phyloP scores from a whole-genome alignment of 1,284 basidiomycete genomes.

The Irpex rosettiformis region DNA sequence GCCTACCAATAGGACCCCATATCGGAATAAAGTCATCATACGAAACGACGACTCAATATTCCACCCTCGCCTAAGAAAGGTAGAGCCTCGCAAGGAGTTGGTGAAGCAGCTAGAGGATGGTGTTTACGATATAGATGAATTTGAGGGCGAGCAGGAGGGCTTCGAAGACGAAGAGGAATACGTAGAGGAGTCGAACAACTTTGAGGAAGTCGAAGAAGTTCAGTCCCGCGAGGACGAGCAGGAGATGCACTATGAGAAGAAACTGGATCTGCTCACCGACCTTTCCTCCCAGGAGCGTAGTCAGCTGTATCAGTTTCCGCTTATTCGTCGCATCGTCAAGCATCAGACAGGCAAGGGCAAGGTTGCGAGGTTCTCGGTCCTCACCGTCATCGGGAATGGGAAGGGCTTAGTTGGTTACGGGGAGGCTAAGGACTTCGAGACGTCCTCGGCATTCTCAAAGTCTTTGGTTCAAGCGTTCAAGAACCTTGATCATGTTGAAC shows the following conservation, averaged over 20 bases:
- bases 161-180: slow-evolving; percentile 1
- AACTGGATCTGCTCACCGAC: slow-evolving; percentile 18
- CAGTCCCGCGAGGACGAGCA: neutral
- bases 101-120: neutral
- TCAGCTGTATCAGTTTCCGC: slow-evolving; percentile 52
- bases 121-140: slow-evolving; percentile 16
- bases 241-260: slow-evolving; percentile 5
- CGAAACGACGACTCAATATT: slow-evolving; percentile 50
- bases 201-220: slow-evolving; percentile 1
- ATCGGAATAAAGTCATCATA: slow-evolving; percentile 54
- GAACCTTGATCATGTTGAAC: slow-evolving; percentile 87
- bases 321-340: slow-evolving; percentile 61
- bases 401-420: slow-evolving; percentile 90
- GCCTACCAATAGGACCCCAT: slow-evolving; percentile 45
- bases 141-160: slow-evolving; percentile 10
- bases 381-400: slow-evolving; percentile 84
- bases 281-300: slow-evolving; percentile 24
- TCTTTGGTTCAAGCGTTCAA: slow-evolving; percentile 75
- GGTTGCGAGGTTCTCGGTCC: slow-evolving; percentile 60
- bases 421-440: slow-evolving; percentile 69
- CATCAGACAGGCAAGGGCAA: slow-evolving; percentile 89
- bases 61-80: slow-evolving; percentile 7
- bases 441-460: slow-evolving; percentile 50
- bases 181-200: neutral
- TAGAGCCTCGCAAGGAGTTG: slow-evolving; percentile 15